Conservation (phyloP, 495 filamentous ascomycete genomes). For the Lophiotrema nucula region DNA sequence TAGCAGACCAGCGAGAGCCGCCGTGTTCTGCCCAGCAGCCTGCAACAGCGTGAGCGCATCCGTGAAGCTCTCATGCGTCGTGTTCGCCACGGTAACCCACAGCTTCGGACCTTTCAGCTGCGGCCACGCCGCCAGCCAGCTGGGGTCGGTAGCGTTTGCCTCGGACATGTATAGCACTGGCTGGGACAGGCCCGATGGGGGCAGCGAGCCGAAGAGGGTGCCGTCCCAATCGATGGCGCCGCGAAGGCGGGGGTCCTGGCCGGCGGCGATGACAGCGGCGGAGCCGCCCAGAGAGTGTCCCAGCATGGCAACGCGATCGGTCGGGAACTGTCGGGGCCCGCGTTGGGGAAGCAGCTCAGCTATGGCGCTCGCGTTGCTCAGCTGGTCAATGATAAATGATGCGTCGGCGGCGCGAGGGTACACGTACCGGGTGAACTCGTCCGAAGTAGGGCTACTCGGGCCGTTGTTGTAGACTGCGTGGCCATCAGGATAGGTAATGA, state of each 20-base stretch:
- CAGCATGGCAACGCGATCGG: slow-evolving; percentile 42
- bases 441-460: slow-evolving; percentile 15
- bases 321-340: slow-evolving; percentile 8
- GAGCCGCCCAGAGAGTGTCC: slow-evolving; percentile 58
- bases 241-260: slow-evolving; percentile 42
- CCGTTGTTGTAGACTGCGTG: slow-evolving; percentile 28
- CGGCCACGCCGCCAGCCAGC: slow-evolving; percentile 38
- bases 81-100: slow-evolving; percentile 33
- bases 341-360: slow-evolving; percentile 12
- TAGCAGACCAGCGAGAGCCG: slow-evolving; percentile 4
- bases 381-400: slow-evolving; percentile 43
- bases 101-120: slow-evolving; percentile 35
- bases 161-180: slow-evolving; percentile 42
- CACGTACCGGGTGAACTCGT: slow-evolving; percentile 14
- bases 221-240: slow-evolving; percentile 54
- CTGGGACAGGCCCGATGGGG: slow-evolving; percentile 38
- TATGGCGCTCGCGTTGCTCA: slow-evolving; percentile 30
- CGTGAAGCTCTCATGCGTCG: slow-evolving; percentile 36
- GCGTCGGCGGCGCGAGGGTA: slow-evolving; percentile 43
- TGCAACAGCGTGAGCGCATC: slow-evolving; percentile 23
- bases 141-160: slow-evolving; percentile 21
- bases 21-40: slow-evolving; percentile 6
- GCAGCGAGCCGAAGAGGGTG: slow-evolving; percentile 6
- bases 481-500: slow-evolving; percentile 53
- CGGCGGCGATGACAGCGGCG: slow-evolving; percentile 46